A percentile compares a stretch with the other conserved stretches of the same genome.
Evolutionary conservation across 192 early-diverging fungal genomes (phyloP).

Genomic region (Umbelopsis vinacea): DNA sequence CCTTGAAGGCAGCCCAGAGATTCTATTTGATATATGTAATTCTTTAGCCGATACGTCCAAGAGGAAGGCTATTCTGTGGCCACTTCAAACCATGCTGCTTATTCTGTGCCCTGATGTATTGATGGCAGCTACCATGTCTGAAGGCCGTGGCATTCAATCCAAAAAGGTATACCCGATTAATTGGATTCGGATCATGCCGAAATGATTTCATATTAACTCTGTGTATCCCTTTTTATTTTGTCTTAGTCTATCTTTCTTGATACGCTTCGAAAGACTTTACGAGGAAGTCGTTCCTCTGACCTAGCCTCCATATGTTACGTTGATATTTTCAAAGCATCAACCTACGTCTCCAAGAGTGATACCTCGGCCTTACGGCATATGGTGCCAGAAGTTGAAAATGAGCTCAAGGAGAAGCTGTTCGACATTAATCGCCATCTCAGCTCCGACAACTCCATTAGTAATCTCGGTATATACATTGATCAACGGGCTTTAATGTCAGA

Average conservation of each 20-base stretch:
- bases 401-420: constrained; percentile 77
- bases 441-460: constrained; percentile 34
- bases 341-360: constrained; percentile 67
- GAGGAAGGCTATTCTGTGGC: constrained; percentile 80
- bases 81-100: constrained; percentile 84
- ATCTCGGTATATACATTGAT: constrained; percentile 68
- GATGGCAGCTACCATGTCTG: constrained; percentile 51
- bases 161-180: constrained; percentile 37
- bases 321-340: constrained; percentile 74
- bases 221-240: constrained; percentile 12
- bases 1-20: constrained; percentile 71
- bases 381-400: constrained; percentile 75
- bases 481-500: constrained; percentile 72
- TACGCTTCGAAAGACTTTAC: constrained; percentile 55
- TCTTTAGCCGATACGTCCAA: constrained; percentile 63
- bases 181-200: background rate
- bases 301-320: constrained; percentile 73
- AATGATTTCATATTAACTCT: constrained; percentile 2
- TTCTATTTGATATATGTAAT: constrained; percentile 74
- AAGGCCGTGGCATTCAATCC: constrained; percentile 27
- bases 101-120: constrained; percentile 85
- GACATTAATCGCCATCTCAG: constrained; percentile 54
- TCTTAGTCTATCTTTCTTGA: constrained; percentile 57
- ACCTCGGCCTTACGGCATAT: constrained; percentile 64
- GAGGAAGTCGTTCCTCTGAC: constrained; percentile 61